A percentile compares a stretch with the other conserved stretches of the same genome.
phyloP scores from a whole-genome alignment of 164 flowering plant species.

The Chloranthus sessilifolius region DNA sequence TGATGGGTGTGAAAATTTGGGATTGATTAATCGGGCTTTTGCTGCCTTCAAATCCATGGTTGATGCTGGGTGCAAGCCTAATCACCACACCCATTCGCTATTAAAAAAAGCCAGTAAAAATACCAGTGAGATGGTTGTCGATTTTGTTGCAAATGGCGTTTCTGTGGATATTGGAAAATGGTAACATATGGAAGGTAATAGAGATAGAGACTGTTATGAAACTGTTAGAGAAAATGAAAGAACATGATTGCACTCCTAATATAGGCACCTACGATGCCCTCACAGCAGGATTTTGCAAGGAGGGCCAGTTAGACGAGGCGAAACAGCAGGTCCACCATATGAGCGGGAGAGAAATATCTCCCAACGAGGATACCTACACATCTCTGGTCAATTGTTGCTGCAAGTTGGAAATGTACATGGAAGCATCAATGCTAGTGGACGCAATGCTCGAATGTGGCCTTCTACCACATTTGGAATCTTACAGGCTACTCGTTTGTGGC shows the following conservation, averaged over 20 bases:
- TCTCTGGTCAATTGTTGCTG: conserved; percentile 55
- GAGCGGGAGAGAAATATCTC: conserved; percentile 42
- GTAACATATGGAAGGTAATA: conserved; percentile 62
- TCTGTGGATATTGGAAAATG: conserved; percentile 23
- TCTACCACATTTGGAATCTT: conserved; percentile 52
- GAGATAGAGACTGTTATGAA: conserved; percentile 34
- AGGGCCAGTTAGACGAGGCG: conserved; percentile 48
- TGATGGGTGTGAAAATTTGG: conserved; percentile 51
- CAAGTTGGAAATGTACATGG: conserved; percentile 36
- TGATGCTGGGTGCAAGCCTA: conserved; percentile 53
- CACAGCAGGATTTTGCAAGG: conserved; percentile 56
- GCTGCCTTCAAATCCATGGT: conserved; percentile 56
- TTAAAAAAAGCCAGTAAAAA: conserved; percentile 22
- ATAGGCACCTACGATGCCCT: conserved; percentile 42
- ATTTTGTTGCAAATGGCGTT: conserved; percentile 17
- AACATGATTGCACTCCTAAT: conserved; percentile 43
- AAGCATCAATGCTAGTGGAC: conserved; percentile 43
- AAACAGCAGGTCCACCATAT: conserved; percentile 39
- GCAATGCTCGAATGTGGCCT: conserved; percentile 35
- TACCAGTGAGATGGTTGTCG: conserved; percentile 5
- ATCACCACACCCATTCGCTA: conserved; percentile 41
- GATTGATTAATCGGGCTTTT: conserved; percentile 40
- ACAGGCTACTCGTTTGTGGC: conserved; percentile 59
- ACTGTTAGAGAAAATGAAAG: conserved; percentile 40
- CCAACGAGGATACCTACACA: conserved; percentile 47